Percentiles rank a stretch among this genome's conserved stretches.
phyloP scores from a whole-genome alignment of 1,139 yeast genomes.

The Sugiyamaella paludigena region DNA sequence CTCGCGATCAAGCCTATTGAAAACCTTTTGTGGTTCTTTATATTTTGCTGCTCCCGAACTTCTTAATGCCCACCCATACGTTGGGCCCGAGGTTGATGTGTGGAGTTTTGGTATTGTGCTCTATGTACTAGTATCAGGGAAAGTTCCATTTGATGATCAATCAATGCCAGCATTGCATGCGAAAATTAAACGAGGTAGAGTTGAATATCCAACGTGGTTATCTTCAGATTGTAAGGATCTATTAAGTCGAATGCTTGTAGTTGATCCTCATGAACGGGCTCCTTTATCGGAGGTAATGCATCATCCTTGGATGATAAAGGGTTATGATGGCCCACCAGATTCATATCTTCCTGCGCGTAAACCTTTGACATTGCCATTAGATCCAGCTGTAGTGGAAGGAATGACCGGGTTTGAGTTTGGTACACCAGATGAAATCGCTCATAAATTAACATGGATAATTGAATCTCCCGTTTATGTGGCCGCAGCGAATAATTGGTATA shows the following conservation, averaged over 20 bases:
- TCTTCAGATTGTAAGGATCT: slow-evolving; percentile 82
- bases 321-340: slow-evolving; percentile 72
- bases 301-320: slow-evolving; percentile 95
- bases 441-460: slow-evolving; percentile 58
- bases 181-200: slow-evolving; percentile 87
- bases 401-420: slow-evolving; percentile 84
- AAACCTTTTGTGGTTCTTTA: slow-evolving; percentile 95
- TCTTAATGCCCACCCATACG: slow-evolving; percentile 84
- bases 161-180: slow-evolving; percentile 90
- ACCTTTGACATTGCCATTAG: slow-evolving; percentile 74
- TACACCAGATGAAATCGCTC: slow-evolving; percentile 54
- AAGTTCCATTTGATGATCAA: slow-evolving; percentile 97
- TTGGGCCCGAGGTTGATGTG: slow-evolving; percentile 96
- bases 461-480: slow-evolving; percentile 66
- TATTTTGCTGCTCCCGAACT: slow-evolving; percentile 99
- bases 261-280: slow-evolving; percentile 81
- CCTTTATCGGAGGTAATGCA: slow-evolving; percentile 70
- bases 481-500: slow-evolving; percentile 66
- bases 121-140: slow-evolving; percentile 93
- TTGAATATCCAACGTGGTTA: slow-evolving; percentile 84
- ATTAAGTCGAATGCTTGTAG: slow-evolving; percentile 85
- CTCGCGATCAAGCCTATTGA: slow-evolving; percentile 66
- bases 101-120: slow-evolving; percentile 98
- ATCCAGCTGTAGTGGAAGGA: slow-evolving; percentile 64
- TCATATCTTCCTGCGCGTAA: slow-evolving; percentile 71